Evolutionary conservation across 148 eudicot genomes (phyloP).

Genomic region (Rhododendron simsii): DNA sequence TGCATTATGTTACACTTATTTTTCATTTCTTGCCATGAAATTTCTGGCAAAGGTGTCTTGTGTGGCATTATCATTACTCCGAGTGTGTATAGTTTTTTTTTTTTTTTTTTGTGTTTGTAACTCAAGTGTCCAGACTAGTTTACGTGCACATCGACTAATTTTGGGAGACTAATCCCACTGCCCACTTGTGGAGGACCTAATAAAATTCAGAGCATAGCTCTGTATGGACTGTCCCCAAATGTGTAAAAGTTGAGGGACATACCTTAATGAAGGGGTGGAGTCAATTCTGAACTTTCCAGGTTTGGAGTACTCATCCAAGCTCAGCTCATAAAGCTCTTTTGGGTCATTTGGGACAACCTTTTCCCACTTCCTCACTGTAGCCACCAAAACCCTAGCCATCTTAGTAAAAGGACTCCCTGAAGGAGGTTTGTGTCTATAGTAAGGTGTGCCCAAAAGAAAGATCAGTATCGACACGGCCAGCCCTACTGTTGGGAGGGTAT

Average conservation of each 20-base stretch:
- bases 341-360: conserved; percentile 41
- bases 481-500: conserved; percentile 69
- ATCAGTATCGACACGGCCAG: conserved; percentile 53
- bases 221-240: too few species aligned
- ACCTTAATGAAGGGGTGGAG: conserved; percentile 27
- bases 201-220: too few species aligned
- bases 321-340: conserved; percentile 62
- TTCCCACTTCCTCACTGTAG: conserved; percentile 49
- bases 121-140: too few species aligned
- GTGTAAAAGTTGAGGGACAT: conserved; percentile 15
- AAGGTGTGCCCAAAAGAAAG: conserved; percentile 58
- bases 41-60: not conserved
- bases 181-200: too few species aligned
- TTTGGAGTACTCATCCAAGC: conserved; percentile 46
- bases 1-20: not conserved
- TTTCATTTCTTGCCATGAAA: not conserved
- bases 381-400: conserved; percentile 71
- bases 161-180: too few species aligned
- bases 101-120: too few species aligned
- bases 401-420: conserved; percentile 63
- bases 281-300: conserved; percentile 53
- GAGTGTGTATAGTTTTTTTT: not conserved
- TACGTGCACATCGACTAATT: not conserved
- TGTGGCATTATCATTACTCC: not conserved
- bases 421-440: conserved; percentile 62